A percentile compares a stretch with the other conserved stretches of the same genome.
Conservation (phyloP, 305 asterid species). For the Solanum hybrid region DNA sequence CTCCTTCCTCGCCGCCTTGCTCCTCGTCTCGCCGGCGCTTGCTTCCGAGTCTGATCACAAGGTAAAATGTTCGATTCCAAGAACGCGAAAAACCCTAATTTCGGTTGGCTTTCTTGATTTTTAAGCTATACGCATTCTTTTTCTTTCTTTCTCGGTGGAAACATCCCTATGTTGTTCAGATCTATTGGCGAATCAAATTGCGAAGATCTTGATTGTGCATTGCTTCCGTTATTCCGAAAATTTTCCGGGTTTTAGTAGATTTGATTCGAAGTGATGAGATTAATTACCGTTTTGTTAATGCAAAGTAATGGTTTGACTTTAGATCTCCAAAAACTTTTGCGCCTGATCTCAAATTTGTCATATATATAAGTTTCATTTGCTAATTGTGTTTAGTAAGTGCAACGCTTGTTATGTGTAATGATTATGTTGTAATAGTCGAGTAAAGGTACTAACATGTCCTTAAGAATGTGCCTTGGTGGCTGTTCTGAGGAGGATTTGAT, state of each 20-base stretch:
- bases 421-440: not conserved
- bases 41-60: constrained; percentile 57
- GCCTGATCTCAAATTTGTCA: not conserved
- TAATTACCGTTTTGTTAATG: not conserved
- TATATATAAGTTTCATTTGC: not conserved
- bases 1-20: constrained; percentile 18
- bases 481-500: not conserved
- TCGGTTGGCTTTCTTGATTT: not conserved
- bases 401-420: not conserved
- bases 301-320: not conserved
- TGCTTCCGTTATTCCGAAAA: not conserved
- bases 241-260: not conserved
- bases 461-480: not conserved
- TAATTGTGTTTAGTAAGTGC: not conserved
- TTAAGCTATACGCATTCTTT: not conserved
- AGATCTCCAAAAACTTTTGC: not conserved
- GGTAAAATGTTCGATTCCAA: constrained; percentile 19
- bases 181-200: not conserved
- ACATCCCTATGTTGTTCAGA: not conserved
- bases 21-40: constrained; percentile 31
- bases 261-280: not conserved
- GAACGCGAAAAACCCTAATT: constrained; percentile 21
- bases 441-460: not conserved
- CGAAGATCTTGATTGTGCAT: not conserved
- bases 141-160: not conserved